Percentiles rank a stretch among this genome's conserved stretches.
These are phyloP conservation scores for Tetrastigma voinierianum DNA, from an alignment of 164 flowering plant species.

Conservation along the genomic window DNA sequence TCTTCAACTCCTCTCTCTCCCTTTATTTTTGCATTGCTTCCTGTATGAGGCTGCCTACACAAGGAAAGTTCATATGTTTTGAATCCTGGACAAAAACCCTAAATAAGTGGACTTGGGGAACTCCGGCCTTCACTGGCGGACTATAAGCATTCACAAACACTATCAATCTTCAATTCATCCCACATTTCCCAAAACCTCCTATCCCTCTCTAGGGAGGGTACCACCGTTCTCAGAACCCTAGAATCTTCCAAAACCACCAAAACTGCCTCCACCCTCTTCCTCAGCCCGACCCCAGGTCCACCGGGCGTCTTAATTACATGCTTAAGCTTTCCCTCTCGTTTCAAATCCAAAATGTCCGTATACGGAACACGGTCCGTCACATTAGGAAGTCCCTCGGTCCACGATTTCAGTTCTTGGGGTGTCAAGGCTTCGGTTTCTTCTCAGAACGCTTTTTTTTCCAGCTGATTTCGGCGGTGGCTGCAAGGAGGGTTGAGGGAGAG, in stretches of 20 bases:
- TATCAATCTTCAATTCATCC: conserved; percentile 57
- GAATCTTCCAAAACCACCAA: conserved; percentile 78
- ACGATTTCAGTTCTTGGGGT: conserved; percentile 61
- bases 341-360: conserved; percentile 58
- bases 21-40: conserved; percentile 64
- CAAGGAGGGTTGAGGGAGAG: conserved; percentile 40
- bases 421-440: conserved; percentile 49
- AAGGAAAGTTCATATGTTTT: too few species aligned
- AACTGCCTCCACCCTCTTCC: conserved; percentile 50
- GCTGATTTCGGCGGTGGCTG: conserved; percentile 42
- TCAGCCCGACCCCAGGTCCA: conserved; percentile 20
- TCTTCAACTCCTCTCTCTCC: conserved; percentile 52
- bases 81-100: conserved; percentile 47
- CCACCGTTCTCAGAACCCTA: conserved; percentile 69
- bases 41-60: too few species aligned
- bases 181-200: conserved; percentile 71
- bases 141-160: conserved; percentile 74
- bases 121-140: conserved; percentile 77
- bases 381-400: conserved; percentile 64
- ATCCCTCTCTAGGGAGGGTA: conserved; percentile 64
- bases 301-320: conserved; percentile 63
- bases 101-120: conserved; percentile 66
- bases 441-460: conserved; percentile 34
- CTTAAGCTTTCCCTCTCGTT: conserved; percentile 61
- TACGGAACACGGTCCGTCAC: conserved; percentile 59